These are phyloP conservation scores for Amanita exitialis DNA, from an alignment of 768 basidiomycete species.

Conservation along the genomic window DNA sequence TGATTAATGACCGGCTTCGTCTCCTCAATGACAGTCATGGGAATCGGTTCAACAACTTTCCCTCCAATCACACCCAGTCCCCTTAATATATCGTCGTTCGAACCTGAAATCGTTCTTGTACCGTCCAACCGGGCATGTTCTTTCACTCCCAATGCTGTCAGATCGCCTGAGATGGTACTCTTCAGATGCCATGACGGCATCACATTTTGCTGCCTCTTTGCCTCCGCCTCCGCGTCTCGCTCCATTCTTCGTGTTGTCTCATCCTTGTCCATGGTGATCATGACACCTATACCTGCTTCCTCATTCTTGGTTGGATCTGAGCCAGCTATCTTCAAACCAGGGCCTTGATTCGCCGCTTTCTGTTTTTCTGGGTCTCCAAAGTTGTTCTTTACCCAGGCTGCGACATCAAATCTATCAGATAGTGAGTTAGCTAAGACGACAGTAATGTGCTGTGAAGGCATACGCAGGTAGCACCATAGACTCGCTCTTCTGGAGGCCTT, in stretches of 20 bases:
- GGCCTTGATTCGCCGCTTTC: conserved; percentile 37
- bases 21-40: conserved; percentile 16
- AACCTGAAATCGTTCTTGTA: conserved; percentile 22
- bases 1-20: conserved; percentile 37
- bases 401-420: conserved; percentile 63
- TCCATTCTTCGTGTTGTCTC: conserved; percentile 64
- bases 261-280: conserved; percentile 86
- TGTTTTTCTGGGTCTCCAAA: conserved; percentile 54
- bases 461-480: conserved; percentile 78
- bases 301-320: conserved; percentile 47
- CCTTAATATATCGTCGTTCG: conserved; percentile 65
- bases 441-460: conserved; percentile 14
- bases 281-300: conserved; percentile 75
- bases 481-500: conserved; percentile 84
- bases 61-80: conserved; percentile 53
- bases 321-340: conserved; percentile 67
- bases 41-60: conserved; percentile 11
- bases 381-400: conserved; percentile 71
- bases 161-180: conserved; percentile 89
- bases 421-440: conserved; percentile 2
- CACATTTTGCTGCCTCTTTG: conserved; percentile 83
- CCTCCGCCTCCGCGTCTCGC: conserved; percentile 71
- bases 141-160: conserved; percentile 78
- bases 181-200: conserved; percentile 93
- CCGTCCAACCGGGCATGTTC: conserved; percentile 49